These are phyloP conservation scores for Hordeum marinum DNA, from an alignment of 176 grass and related monocot species.

Conservation along the genomic window DNA sequence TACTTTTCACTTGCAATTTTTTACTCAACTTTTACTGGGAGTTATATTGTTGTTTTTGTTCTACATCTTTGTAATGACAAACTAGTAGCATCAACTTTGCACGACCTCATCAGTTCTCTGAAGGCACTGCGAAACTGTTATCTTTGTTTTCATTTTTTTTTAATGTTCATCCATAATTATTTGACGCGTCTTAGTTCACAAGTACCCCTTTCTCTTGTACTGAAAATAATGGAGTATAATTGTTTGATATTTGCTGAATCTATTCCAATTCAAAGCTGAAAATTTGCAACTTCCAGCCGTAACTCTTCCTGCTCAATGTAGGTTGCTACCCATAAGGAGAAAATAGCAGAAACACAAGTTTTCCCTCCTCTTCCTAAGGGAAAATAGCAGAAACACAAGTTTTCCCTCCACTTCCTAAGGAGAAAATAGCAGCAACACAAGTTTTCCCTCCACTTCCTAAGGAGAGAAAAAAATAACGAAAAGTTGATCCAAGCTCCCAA, in stretches of 20 bases:
- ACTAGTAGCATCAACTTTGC: background rate
- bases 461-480: slow-evolving; percentile 32
- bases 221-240: background rate
- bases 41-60: background rate
- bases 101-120: background rate
- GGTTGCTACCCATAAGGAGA: slow-evolving; percentile 54
- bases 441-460: slow-evolving; percentile 18
- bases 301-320: slow-evolving; percentile 42
- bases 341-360: slow-evolving; percentile 44
- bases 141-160: background rate
- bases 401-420: slow-evolving; percentile 22
- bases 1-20: slow-evolving; percentile 8
- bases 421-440: slow-evolving; percentile 54
- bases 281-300: background rate
- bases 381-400: slow-evolving; percentile 49
- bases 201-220: background rate
- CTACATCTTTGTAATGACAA: background rate
- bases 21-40: background rate
- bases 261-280: slow-evolving; percentile 6
- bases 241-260: slow-evolving; percentile 11
- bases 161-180: background rate
- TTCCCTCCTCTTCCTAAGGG: slow-evolving; percentile 22
- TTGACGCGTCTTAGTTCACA: background rate
- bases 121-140: background rate
- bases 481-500: slow-evolving; percentile 17